Evolutionary conservation across 371 early-diverging fungal genomes (phyloP).

Genomic region (Mucor indicus): DNA sequence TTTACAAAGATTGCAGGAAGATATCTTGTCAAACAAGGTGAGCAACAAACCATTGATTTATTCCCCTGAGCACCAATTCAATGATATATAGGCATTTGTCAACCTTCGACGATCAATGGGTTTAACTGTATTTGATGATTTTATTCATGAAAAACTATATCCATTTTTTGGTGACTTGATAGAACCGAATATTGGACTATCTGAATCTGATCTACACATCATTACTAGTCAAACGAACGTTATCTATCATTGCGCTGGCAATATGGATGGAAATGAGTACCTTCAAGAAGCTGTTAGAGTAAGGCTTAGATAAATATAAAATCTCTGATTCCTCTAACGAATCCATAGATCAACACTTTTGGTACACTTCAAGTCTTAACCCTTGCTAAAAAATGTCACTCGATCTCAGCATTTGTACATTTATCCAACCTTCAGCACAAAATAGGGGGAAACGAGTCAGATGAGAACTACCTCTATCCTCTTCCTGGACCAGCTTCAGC

Average conservation of each 20-base stretch:
- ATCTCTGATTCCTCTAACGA: no score
- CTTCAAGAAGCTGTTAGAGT: constrained; percentile 52
- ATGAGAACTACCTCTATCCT: constrained; percentile 47
- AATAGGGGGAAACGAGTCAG: constrained; percentile 9
- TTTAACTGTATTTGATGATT: constrained; percentile 26
- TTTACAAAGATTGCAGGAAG: constrained; percentile 32
- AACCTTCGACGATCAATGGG: constrained; percentile 42
- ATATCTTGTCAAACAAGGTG: constrained; percentile 46
- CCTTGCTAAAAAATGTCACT: constrained; percentile 47
- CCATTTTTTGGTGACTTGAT: constrained; percentile 54
- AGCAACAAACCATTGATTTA: no score
- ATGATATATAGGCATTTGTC: constrained; percentile 33
- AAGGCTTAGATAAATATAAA: no score
- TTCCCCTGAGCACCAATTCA: neutral
- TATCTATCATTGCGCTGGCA: constrained; percentile 59
- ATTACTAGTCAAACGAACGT: constrained; percentile 43
- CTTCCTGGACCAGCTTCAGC: constrained; percentile 28
- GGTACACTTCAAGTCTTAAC: constrained; percentile 54
- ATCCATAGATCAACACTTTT: constrained; percentile 50
- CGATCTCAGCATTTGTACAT: constrained; percentile 46
- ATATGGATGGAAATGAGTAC: constrained; percentile 53
- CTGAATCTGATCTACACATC: constrained; percentile 37
- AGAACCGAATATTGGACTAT: constrained; percentile 44
- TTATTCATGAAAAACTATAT: constrained; percentile 51
- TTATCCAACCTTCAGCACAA: constrained; percentile 51